A percentile compares a stretch with the other conserved stretches of the same genome.
These are phyloP conservation scores for Pseudogymnoascus sp. DNA, from an alignment of 2,329 filamentous ascomycete species.

Conservation along the genomic window DNA sequence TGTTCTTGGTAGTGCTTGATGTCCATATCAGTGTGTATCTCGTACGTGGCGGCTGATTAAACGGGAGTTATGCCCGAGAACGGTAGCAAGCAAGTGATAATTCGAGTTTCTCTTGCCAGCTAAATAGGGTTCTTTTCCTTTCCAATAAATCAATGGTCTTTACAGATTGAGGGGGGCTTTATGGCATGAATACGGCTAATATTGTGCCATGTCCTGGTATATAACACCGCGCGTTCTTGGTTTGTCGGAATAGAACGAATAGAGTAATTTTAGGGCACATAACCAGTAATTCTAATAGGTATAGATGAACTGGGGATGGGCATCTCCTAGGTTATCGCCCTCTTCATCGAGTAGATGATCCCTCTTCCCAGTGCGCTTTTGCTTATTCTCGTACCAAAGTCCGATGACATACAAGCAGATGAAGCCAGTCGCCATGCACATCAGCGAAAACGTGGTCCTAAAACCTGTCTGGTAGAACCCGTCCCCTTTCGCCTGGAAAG, in stretches of 20 bases:
- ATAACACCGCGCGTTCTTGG: too few species aligned
- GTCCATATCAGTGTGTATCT: neutral
- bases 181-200: too few species aligned
- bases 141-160: too few species aligned
- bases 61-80: too few species aligned
- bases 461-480: slow-evolving; percentile 5
- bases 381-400: slow-evolving; percentile 38
- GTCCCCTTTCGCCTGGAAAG: slow-evolving; percentile 8
- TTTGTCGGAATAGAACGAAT: too few species aligned
- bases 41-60: too few species aligned
- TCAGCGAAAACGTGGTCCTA: slow-evolving; percentile 16
- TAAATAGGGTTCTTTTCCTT: too few species aligned
- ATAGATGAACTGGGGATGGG: slow-evolving; percentile 9
- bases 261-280: neutral
- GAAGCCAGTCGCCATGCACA: slow-evolving; percentile 16
- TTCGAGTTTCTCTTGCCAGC: too few species aligned
- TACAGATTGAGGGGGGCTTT: too few species aligned
- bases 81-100: too few species aligned
- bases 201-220: too few species aligned
- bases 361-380: slow-evolving; percentile 38
- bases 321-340: slow-evolving; percentile 6
- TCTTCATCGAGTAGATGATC: slow-evolving; percentile 32
- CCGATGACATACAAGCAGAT: slow-evolving; percentile 28
- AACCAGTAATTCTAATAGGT: neutral
- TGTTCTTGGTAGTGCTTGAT: neutral